These are phyloP conservation scores for Mycosarcoma mackinlayi DNA, from an alignment of 1,284 basidiomycete species.

Conservation along the genomic window DNA sequence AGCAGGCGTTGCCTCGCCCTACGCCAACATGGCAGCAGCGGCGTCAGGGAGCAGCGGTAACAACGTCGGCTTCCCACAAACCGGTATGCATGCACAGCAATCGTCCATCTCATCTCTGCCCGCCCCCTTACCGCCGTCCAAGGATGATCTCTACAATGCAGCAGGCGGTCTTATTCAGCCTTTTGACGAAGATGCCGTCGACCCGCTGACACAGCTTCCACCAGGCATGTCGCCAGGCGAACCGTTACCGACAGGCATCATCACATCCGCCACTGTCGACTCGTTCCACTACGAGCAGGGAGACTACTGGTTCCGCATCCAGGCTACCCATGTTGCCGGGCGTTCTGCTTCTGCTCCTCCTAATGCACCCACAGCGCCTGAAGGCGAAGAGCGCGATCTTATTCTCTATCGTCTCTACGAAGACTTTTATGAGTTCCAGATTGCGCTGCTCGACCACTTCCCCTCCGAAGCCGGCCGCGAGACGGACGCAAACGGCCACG, in stretches of 20 bases:
- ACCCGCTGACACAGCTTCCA: slow-evolving; percentile 53
- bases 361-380: slow-evolving; percentile 46
- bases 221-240: slow-evolving; percentile 56
- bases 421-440: slow-evolving; percentile 98
- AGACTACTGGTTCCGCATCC: slow-evolving; percentile 96
- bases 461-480: slow-evolving; percentile 44
- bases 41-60: slow-evolving; percentile 35
- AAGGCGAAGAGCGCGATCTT: slow-evolving; percentile 74
- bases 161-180: slow-evolving; percentile 25
- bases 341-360: slow-evolving; percentile 37
- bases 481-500: slow-evolving; percentile 67
- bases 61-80: slow-evolving; percentile 11
- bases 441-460: slow-evolving; percentile 73
- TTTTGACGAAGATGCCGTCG: slow-evolving; percentile 23
- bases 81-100: slow-evolving; percentile 20
- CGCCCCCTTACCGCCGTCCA: slow-evolving; percentile 42
- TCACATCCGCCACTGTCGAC: slow-evolving; percentile 88
- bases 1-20: slow-evolving; percentile 39
- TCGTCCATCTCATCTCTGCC: slow-evolving; percentile 33
- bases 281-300: slow-evolving; percentile 96
- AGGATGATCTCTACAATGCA: slow-evolving; percentile 43
- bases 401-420: slow-evolving; percentile 95
- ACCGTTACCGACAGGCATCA: slow-evolving; percentile 73
- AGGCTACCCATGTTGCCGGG: slow-evolving; percentile 76
- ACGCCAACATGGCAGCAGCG: slow-evolving; percentile 36